These are phyloP conservation scores for Leccinum imitatum DNA, from an alignment of 768 basidiomycete genomes.

Conservation along the genomic window DNA sequence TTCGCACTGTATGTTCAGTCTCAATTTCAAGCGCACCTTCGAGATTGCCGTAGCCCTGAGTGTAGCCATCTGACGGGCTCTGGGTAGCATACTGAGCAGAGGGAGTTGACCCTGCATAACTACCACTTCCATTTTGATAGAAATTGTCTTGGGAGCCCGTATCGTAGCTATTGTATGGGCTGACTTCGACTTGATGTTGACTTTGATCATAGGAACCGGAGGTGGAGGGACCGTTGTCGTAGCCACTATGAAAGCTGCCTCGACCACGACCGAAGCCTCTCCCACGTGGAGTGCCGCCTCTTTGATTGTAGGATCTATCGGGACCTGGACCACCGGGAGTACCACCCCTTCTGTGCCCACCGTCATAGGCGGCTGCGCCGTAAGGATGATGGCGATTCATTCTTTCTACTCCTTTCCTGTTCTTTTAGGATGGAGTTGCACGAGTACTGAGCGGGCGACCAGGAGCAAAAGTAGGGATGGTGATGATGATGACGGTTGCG, in stretches of 20 bases:
- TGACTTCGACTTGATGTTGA: conserved; percentile 59
- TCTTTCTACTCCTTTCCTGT: conserved; percentile 17
- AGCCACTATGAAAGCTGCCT: conserved; percentile 52
- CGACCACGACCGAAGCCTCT: conserved; percentile 55
- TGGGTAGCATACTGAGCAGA: conserved; percentile 53
- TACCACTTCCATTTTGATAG: conserved; percentile 71
- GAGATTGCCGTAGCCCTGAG: conserved; percentile 63
- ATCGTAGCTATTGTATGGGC: conserved; percentile 72
- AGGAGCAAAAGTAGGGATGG: conserved; percentile 24
- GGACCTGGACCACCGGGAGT: conserved; percentile 65
- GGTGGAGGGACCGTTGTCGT: conserved; percentile 53
- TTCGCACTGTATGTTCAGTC: conserved; percentile 49
- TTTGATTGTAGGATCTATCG: conserved; percentile 67
- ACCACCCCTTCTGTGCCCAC: conserved; percentile 60
- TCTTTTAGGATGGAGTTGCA: conserved; percentile 28
- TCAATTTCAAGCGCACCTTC: conserved; percentile 87
- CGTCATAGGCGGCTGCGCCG: conserved; percentile 59
- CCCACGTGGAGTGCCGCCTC: conserved; percentile 54
- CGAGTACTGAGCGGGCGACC: conserved; percentile 25
- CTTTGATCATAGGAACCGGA: conserved; percentile 61
- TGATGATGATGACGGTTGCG: conserved; percentile 39
- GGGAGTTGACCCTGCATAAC: conserved; percentile 49
- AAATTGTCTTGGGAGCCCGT: conserved; percentile 53
- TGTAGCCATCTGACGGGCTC: conserved; percentile 44
- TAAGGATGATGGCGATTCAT: conserved; percentile 95